These are phyloP conservation scores for Neonectria sp. DNA, from an alignment of 2,329 filamentous ascomycete genomes.

Conservation along the genomic window DNA sequence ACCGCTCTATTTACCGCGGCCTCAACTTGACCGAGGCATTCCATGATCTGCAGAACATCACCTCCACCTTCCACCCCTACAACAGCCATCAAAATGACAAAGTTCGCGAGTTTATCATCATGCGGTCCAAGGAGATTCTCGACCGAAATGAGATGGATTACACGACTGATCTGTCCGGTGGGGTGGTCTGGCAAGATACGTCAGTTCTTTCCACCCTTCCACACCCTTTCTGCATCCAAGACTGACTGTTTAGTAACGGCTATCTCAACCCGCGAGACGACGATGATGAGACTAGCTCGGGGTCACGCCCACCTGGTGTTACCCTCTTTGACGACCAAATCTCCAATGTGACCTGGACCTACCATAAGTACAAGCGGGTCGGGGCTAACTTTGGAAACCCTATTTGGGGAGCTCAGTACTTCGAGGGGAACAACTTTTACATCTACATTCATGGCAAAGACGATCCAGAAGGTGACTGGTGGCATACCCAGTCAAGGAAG, in stretches of 20 bases:
- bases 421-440: conserved; percentile 93
- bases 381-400: conserved; percentile 40
- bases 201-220: conserved; percentile 27
- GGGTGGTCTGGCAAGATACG: conserved; percentile 48
- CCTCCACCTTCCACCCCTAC: conserved; percentile 85
- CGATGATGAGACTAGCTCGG: conserved; percentile 4
- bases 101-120: conserved; percentile 82
- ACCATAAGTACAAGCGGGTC: conserved; percentile 38
- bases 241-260: not conserved
- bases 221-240: not conserved
- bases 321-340: conserved; percentile 84
- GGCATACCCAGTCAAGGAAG: conserved; percentile 64
- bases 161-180: conserved; percentile 56
- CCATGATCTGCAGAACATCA: conserved; percentile 84
- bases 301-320: conserved; percentile 54
- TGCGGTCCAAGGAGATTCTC: conserved; percentile 79
- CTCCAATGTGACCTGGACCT: conserved; percentile 81
- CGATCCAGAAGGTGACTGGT: conserved; percentile 82
- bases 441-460: conserved; percentile 90
- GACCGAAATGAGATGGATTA: conserved; percentile 70
- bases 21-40: conserved; percentile 90
- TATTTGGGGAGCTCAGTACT: conserved; percentile 75
- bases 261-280: not conserved
- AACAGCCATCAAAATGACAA: conserved; percentile 88
- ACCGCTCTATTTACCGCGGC: conserved; percentile 66